Evolutionary conservation across 257 asterid species (phyloP).

Genomic region (Plantago ovata): DNA sequence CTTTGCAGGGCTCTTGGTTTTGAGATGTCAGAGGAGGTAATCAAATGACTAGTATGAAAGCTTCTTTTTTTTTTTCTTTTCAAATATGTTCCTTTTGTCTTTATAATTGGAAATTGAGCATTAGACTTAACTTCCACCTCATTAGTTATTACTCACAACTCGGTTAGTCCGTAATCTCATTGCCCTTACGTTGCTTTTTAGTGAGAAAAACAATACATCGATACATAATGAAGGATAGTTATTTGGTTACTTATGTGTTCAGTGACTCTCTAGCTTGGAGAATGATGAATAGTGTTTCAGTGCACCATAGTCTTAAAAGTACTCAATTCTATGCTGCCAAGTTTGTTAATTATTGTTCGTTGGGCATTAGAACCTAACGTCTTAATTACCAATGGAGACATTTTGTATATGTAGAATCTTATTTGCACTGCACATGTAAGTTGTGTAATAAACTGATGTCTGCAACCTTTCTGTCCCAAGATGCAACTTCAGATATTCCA

Average conservation of each 20-base stretch:
- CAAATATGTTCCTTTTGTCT: not conserved
- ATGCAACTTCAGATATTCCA: no score
- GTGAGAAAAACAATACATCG: not conserved
- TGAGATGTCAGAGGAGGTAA: conserved; percentile 93
- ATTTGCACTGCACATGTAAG: no score
- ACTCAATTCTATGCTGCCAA: no score
- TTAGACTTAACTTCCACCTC: not conserved
- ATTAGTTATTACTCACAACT: not conserved
- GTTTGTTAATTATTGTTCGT: no score
- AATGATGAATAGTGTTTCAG: not conserved
- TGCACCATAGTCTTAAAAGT: not conserved
- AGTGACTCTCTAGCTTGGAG: not conserved
- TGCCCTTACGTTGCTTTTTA: not conserved
- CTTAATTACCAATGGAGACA: no score
- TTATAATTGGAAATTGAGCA: not conserved
- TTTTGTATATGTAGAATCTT: no score
- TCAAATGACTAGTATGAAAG: conserved; percentile 18
- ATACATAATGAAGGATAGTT: not conserved
- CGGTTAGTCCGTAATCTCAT: not conserved
- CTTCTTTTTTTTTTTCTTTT: not conserved
- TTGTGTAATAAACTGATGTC: no score
- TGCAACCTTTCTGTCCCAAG: no score
- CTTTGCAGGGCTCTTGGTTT: conserved; percentile 93
- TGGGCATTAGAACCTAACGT: no score
- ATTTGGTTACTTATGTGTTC: not conserved